Evolutionary conservation across 1,284 basidiomycete genomes (phyloP).

Genomic region (Uromyces viciae-fabae): DNA sequence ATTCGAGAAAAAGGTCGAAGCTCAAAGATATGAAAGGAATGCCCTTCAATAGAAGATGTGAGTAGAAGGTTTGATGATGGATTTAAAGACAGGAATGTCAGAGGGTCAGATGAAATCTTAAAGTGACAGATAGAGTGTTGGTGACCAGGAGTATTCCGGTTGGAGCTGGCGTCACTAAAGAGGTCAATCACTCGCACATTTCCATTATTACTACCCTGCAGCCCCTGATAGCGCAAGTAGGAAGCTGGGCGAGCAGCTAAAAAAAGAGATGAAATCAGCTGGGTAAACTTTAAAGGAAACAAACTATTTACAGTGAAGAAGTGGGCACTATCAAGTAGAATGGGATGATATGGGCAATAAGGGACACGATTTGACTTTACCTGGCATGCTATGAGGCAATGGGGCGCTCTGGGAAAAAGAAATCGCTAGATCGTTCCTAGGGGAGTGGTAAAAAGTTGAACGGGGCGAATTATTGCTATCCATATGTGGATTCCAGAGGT

Average conservation of each 20-base stretch:
- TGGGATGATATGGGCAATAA: background rate
- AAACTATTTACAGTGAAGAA: background rate
- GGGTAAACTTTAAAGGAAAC: background rate
- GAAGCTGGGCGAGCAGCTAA: slow-evolving; percentile 4
- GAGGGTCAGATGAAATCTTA: slow-evolving; percentile 16
- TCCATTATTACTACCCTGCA: background rate
- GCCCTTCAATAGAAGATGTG: slow-evolving; percentile 35
- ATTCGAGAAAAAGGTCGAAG: slow-evolving; percentile 14
- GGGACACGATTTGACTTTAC: background rate
- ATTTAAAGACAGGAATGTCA: slow-evolving; percentile 32
- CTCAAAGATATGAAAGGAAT: slow-evolving; percentile 42
- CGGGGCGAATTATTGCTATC: background rate
- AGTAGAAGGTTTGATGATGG: slow-evolving; percentile 32
- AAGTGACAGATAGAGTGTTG: slow-evolving; percentile 29
- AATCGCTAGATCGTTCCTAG: background rate
- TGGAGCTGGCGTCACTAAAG: background rate
- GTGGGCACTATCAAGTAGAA: background rate
- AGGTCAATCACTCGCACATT: slow-evolving; percentile 39
- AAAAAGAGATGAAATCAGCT: background rate
- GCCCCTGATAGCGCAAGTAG: slow-evolving; percentile 4
- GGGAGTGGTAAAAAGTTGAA: slow-evolving; percentile 8
- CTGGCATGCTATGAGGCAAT: slow-evolving; percentile 30
- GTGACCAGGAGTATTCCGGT: background rate
- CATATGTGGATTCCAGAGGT: background rate
- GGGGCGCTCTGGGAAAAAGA: slow-evolving; percentile 41